Conservation (phyloP, 2,329 filamentous ascomycete species). For the Graphilbum fragrans region DNA sequence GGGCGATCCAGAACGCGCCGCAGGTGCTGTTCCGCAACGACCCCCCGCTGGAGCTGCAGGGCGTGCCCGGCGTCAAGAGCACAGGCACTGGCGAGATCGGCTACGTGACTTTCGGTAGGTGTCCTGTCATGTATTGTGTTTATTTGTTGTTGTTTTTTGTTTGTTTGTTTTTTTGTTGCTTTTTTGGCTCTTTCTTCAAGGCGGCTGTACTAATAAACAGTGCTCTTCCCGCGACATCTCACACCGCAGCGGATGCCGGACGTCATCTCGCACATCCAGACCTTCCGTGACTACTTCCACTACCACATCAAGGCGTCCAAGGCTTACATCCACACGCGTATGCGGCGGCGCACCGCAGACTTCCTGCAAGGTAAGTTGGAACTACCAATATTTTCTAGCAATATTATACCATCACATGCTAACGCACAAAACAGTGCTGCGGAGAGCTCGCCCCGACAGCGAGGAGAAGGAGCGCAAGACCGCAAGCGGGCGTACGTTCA, state of each 20-base stretch:
- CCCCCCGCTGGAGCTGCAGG: constrained; percentile 81
- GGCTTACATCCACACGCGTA: constrained; percentile 96
- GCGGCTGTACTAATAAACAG: constrained; percentile 28
- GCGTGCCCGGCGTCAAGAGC: constrained; percentile 68
- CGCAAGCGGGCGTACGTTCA: constrained; percentile 89
- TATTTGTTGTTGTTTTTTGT: not conserved
- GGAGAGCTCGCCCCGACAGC: constrained; percentile 84
- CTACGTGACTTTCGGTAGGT: constrained; percentile 95
- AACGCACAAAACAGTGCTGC: constrained; percentile 55
- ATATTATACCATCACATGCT: no score
- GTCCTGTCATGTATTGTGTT: constrained; percentile 47
- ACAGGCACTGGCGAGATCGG: constrained; percentile 76
- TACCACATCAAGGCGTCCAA: constrained; percentile 99
- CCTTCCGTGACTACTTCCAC: constrained; percentile 99
- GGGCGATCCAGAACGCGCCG: constrained; percentile 95
- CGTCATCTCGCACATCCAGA: constrained; percentile 98
- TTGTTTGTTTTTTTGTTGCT: not conserved
- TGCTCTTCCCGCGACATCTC: constrained; percentile 90
- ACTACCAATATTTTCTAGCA: constrained; percentile 1
- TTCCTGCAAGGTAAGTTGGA: constrained; percentile 75
- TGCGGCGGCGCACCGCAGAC: constrained; percentile 94
- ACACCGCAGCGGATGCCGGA: constrained; percentile 82
- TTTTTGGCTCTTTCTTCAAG: not conserved
- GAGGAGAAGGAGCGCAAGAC: constrained; percentile 98
- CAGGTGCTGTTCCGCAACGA: constrained; percentile 96